A percentile compares a stretch with the other conserved stretches of the same genome.
Evolutionary conservation across 305 asterid genomes (phyloP).

Genomic region (Solanum hybrid): DNA sequence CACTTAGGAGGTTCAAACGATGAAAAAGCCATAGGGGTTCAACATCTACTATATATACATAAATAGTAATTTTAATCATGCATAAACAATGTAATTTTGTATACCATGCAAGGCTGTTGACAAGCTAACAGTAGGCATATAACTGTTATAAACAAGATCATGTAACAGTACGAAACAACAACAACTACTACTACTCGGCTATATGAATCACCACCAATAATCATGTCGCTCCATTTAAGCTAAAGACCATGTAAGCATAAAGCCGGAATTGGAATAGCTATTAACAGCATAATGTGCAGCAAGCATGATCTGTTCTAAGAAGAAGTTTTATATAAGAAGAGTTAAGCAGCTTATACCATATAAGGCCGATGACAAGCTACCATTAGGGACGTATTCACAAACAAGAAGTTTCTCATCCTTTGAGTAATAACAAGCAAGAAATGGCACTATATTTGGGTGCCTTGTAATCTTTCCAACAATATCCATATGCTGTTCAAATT

Average conservation of each 20-base stretch:
- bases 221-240: neutral
- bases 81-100: neutral
- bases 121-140: constrained; percentile 63
- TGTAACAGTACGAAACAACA: neutral
- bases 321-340: neutral
- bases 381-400: constrained; percentile 52
- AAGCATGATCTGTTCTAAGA: neutral
- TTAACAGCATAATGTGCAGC: neutral
- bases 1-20: neutral
- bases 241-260: neutral
- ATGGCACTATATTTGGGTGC: constrained; percentile 58
- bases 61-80: neutral
- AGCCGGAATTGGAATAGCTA: neutral
- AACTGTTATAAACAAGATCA: constrained; percentile 46
- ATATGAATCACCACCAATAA: neutral
- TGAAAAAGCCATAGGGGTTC: neutral
- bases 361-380: constrained; percentile 68
- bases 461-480: constrained; percentile 36
- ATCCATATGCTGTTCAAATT: constrained; percentile 87
- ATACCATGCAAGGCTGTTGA: constrained; percentile 48
- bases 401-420: constrained; percentile 93
- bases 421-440: constrained; percentile 74
- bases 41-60: neutral
- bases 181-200: neutral
- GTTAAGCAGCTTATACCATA: constrained; percentile 39